phyloP scores from a whole-genome alignment of 1,284 basidiomycete genomes.

The Porodaedalea pini region DNA sequence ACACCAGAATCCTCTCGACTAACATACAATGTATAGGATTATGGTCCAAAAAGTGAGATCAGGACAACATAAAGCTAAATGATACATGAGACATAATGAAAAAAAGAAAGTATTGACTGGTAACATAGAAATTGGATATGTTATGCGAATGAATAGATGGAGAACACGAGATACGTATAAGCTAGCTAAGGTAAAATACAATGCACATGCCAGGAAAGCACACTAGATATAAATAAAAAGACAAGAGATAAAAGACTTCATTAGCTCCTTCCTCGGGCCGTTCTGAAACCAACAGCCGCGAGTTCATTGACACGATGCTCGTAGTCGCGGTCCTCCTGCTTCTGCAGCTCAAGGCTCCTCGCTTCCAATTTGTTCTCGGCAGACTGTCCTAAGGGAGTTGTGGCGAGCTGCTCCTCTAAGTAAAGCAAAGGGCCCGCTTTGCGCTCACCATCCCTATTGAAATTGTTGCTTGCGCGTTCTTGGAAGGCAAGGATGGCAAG shows the following conservation, averaged over 20 bases:
- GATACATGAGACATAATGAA: background rate
- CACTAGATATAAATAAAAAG: background rate
- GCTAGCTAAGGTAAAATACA: background rate
- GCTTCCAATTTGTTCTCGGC: constrained; percentile 13
- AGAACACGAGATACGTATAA: background rate
- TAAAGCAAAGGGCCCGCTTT: constrained; percentile 37
- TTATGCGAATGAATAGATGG: background rate
- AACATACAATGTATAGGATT: no score
- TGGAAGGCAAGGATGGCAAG: constrained; percentile 32
- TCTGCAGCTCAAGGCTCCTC: constrained; percentile 12
- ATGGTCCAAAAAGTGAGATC: no score
- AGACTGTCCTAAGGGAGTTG: background rate
- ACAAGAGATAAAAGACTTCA: background rate
- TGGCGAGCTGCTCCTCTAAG: constrained; percentile 35
- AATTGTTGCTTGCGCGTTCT: background rate
- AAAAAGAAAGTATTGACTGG: no score
- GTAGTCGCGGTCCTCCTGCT: constrained; percentile 11
- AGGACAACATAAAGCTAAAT: background rate
- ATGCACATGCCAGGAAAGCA: background rate
- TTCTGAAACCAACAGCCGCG: constrained; percentile 13
- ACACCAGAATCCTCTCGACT: no score
- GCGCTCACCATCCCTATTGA: constrained; percentile 28
- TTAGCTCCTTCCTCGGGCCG: background rate
- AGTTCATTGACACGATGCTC: constrained; percentile 12
- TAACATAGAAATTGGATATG: no score